Conservation (phyloP, 2,329 filamentous ascomycete species). For the Fusarium siculi region DNA sequence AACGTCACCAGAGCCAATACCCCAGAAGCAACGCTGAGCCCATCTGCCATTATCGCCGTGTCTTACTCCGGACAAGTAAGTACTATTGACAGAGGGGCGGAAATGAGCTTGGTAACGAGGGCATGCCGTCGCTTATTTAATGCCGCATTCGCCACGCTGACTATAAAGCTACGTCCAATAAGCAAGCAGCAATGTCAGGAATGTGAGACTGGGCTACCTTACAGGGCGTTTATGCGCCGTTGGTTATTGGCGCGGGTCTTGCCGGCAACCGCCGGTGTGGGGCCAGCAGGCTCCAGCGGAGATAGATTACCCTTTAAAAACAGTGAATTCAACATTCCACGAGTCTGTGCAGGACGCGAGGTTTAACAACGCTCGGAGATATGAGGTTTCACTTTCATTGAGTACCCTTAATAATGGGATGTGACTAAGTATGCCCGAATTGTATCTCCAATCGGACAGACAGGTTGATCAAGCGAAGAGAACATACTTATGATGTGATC, state of each 20-base stretch:
- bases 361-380: background rate
- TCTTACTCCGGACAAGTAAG: background rate
- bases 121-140: background rate
- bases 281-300: background rate
- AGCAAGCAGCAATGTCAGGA: background rate
- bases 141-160: background rate
- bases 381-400: background rate
- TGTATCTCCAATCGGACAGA: background rate
- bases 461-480: background rate
- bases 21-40: conserved; percentile 23
- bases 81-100: background rate
- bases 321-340: background rate
- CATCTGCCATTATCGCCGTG: conserved; percentile 32
- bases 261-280: background rate
- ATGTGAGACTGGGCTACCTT: background rate
- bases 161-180: background rate
- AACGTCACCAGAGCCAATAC: conserved; percentile 29
- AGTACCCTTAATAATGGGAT: background rate
- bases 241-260: background rate
- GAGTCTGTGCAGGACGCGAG: background rate
- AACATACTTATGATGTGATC: background rate
- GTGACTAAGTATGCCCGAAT: background rate
- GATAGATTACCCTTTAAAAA: background rate
- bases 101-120: background rate
- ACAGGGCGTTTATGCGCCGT: background rate